Percentiles rank a stretch among this genome's conserved stretches.
phyloP scores from a whole-genome alignment of 805 yeast genomes.

The Barnettozyma sp. region DNA sequence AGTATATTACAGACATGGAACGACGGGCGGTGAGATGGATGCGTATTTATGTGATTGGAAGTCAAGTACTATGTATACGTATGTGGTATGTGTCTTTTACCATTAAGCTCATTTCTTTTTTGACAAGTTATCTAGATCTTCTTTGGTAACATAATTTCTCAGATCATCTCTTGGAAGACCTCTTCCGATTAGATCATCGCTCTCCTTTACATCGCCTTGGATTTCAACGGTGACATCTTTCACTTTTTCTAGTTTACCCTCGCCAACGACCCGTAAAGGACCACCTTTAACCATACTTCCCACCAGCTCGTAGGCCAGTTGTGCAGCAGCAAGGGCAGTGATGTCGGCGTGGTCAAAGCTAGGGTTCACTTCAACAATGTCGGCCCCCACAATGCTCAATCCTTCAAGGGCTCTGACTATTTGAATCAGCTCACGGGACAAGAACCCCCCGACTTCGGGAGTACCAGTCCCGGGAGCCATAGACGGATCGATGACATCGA shows the following conservation, averaged over 20 bases:
- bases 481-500: slow-evolving; percentile 69
- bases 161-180: slow-evolving; percentile 5
- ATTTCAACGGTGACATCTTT: slow-evolving; percentile 2
- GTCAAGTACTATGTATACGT: neutral
- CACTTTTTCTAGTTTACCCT: slow-evolving; percentile 4
- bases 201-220: slow-evolving; percentile 1
- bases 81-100: neutral
- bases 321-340: slow-evolving; percentile 65
- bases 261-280: slow-evolving; percentile 17
- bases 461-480: slow-evolving; percentile 78
- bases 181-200: slow-evolving; percentile 2
- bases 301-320: slow-evolving; percentile 60
- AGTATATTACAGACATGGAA: too few species aligned
- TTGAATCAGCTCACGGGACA: slow-evolving; percentile 54
- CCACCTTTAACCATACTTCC: slow-evolving; percentile 71
- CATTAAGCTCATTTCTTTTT: slow-evolving; percentile 1
- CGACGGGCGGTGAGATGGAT: too few species aligned
- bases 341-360: slow-evolving; percentile 58
- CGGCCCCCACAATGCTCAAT: slow-evolving; percentile 63
- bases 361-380: slow-evolving; percentile 69
- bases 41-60: neutral
- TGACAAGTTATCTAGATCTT: neutral
- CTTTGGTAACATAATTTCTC: slow-evolving; percentile 6
- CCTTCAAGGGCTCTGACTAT: slow-evolving; percentile 55
- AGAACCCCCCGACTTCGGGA: slow-evolving; percentile 69